These are phyloP conservation scores for Sugiyamaella paludigena DNA, from an alignment of 1,139 yeast genomes.

Conservation along the genomic window DNA sequence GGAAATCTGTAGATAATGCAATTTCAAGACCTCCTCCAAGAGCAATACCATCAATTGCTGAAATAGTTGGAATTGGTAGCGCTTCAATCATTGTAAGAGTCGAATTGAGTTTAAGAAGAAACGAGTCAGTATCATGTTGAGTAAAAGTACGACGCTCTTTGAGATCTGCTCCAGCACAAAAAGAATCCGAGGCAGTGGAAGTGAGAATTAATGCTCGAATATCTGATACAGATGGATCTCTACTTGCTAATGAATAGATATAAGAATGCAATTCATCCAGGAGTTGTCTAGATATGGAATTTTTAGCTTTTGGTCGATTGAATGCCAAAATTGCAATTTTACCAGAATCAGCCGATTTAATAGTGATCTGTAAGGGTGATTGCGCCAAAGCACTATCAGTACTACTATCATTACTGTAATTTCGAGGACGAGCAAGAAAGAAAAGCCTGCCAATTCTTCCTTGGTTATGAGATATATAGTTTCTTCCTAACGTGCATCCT, in stretches of 20 bases:
- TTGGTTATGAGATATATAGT: not conserved
- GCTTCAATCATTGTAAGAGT: slow-evolving; percentile 30
- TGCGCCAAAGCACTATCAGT: not conserved
- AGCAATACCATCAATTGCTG: slow-evolving; percentile 17
- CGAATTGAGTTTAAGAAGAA: slow-evolving; percentile 31
- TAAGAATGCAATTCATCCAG: slow-evolving; percentile 30
- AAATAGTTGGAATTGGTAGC: slow-evolving; percentile 26
- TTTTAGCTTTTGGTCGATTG: slow-evolving; percentile 36
- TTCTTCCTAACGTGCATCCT: too few species aligned
- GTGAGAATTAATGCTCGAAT: slow-evolving; percentile 33
- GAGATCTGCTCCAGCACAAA: slow-evolving; percentile 39
- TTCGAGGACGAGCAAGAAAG: not conserved
- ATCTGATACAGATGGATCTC: slow-evolving; percentile 21
- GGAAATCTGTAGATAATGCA: slow-evolving; percentile 16
- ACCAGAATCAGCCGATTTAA: slow-evolving; percentile 12
- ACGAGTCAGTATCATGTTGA: slow-evolving; percentile 30
- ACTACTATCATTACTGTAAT: not conserved
- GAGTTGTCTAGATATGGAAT: slow-evolving; percentile 34
- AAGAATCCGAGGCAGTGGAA: slow-evolving; percentile 31
- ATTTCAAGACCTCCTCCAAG: slow-evolving; percentile 20
- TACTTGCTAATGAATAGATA: slow-evolving; percentile 25
- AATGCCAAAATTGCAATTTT: slow-evolving; percentile 31
- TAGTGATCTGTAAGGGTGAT: slow-evolving; percentile 1
- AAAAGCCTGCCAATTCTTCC: slow-evolving; percentile 1
- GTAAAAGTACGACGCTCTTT: slow-evolving; percentile 37